Base-by-base conservation (phyloP, 192 early-diverging fungal species). In the Paraglomus brasilianum region DNA sequence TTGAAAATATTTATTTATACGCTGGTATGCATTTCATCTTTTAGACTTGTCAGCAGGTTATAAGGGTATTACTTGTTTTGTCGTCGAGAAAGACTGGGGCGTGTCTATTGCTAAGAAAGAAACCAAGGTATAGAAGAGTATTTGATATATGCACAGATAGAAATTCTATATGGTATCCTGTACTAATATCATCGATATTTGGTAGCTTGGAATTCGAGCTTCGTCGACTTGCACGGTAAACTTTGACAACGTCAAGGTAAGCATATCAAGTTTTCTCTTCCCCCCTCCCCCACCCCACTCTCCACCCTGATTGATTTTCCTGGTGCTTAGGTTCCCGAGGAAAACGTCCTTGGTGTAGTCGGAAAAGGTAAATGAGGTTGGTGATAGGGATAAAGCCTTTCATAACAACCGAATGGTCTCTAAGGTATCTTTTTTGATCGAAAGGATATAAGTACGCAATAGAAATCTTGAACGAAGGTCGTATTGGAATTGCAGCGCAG, bases 371-470 rank as follows among this genome's bases (percentile, higher is more conserved):
- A 30, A 30, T 30, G 30, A 30, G 5, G 22, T 56, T 46, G 30
- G 11, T 36, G 38, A 1, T 46, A 13, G 5, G 5, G 8, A 44
- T 42, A 11, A 24, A 11, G 8, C 8, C 17, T 40, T 9, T 38
- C 47, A 24, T 24, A 13, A 24, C 14, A 30, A 30, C 30, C 36
- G 5, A 2, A 45, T 46, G 15, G 55, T 57, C 17, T 30, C 5
- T 13, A 52, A 45, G 5, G 30, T 40, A 57, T 11, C 15, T 30
- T 15, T 46, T 9, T 57, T 38, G 30, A 30, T 8, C 1, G 15
- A n/a, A 7, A 69, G 97, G 97, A 43, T 98, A 98, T 89, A 98
- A 96, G 81, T 93, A 92, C 66, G 95, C 97, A 53, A 98, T 98
- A 63, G 93, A 95, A 75, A 94, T 95, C 64, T 86, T 98, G 65